Percentiles rank a stretch among this genome's conserved stretches.
Conservation (phyloP, 164 flowering plant species). For the Magnolia kwangsiensis region DNA sequence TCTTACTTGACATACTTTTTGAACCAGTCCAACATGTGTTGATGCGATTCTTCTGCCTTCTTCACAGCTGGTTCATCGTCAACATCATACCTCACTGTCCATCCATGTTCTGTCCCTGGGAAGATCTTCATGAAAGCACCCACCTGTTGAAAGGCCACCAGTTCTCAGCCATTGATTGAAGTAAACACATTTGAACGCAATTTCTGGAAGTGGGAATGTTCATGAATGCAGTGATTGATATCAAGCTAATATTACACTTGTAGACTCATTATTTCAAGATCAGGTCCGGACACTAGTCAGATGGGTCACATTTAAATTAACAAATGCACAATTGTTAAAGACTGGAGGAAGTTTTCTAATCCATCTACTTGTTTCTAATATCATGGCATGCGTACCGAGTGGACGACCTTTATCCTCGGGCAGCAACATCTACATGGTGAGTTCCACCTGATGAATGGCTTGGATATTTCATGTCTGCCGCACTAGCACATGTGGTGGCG, state of each 20-base stretch:
- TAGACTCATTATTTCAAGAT: no score
- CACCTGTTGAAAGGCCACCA: slow-evolving; percentile 19
- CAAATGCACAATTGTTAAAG: no score
- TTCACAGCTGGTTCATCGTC: slow-evolving; percentile 34
- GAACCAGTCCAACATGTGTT: slow-evolving; percentile 38
- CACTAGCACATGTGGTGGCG: no score
- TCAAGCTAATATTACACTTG: not conserved
- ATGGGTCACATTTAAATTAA: no score
- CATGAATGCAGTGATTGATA: not conserved
- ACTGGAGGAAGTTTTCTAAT: not conserved
- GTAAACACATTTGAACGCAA: not conserved
- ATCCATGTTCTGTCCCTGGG: slow-evolving; percentile 37
- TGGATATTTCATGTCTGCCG: no score
- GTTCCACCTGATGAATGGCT: no score
- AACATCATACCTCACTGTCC: slow-evolving; percentile 35
- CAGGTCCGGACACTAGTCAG: no score
- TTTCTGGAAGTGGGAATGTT: not conserved
- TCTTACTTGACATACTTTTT: slow-evolving; percentile 29
- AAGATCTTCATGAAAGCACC: slow-evolving; percentile 36
- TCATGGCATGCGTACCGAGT: no score
- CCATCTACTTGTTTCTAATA: no score
- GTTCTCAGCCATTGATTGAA: not conserved
- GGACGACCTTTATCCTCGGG: no score
- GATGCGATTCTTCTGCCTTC: slow-evolving; percentile 35
- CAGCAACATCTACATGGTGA: no score